These are phyloP conservation scores for Salix koriyanagi DNA, from an alignment of 345 rosid genomes.

Conservation along the genomic window DNA sequence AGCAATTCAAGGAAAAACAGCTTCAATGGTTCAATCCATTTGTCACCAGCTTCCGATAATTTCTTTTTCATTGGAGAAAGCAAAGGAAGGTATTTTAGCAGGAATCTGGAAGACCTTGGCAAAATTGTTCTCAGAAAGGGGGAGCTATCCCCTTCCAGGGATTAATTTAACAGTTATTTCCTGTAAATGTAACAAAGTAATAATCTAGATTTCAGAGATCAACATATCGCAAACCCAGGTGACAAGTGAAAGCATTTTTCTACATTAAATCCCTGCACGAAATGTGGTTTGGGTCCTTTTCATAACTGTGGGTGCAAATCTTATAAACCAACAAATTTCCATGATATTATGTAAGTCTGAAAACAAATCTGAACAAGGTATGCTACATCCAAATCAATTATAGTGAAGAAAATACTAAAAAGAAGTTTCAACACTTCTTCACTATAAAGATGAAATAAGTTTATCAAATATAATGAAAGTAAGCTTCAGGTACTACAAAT, in stretches of 20 bases:
- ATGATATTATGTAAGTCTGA: background rate
- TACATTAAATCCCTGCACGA: background rate
- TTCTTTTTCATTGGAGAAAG: background rate
- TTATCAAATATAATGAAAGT: background rate
- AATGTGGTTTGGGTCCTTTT: background rate
- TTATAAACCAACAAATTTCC: background rate
- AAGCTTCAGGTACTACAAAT: constrained; percentile 4
- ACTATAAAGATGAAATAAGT: background rate
- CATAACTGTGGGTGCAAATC: background rate
- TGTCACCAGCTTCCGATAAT: background rate
- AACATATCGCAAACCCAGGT: background rate
- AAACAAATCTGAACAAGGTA: background rate
- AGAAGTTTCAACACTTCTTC: background rate
- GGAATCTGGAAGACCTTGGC: background rate
- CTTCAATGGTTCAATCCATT: background rate
- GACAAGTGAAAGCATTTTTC: background rate
- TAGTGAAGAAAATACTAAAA: background rate
- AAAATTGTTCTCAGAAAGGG: background rate
- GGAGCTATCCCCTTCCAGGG: background rate
- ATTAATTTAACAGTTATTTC: background rate
- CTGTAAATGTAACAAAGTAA: background rate
- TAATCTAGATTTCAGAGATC: background rate
- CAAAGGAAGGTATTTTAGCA: background rate
- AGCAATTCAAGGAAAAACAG: background rate
- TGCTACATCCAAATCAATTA: background rate